Base-by-base conservation (phyloP, 352 stramenopile species). In the Salisapilia sapeloensis region DNA sequence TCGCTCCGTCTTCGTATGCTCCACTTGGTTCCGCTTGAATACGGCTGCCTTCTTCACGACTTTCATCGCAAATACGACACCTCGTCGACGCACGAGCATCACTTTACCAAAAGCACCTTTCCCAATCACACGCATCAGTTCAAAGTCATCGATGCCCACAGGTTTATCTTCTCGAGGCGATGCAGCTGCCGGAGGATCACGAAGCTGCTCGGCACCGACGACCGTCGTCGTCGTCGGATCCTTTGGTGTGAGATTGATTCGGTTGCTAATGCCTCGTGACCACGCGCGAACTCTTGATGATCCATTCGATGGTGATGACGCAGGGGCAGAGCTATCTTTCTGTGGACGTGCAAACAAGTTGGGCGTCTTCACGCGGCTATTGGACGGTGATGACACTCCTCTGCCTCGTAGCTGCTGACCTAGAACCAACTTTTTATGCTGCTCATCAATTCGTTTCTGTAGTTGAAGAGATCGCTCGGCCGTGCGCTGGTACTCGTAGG, bases 71-170 rank as follows among this genome's bases (percentile, higher is more conserved):
- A 6, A 10, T 16, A 12, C 24, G 24, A 11, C 16, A 24, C 14
- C n/a, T 24, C n/a, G 22, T 47, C 24, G 26, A 15, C 65, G 53
- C 5, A 92, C 79, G 18, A 91, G 42, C 61, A 93, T 85, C 9
- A 97, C 92, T 43, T 96, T 96, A 13, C 92, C 92, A 50, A 97
- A 98, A 1, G 87, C 87, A 18, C 94, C 95, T 47, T 96, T 92
- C 4, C 96, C 96, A 10, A 99, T 93, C 2, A 99, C 92, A 16
- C 86, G 92, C 15, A 99, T 60, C 2, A 98, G 51, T 40, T 98
- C 79, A 53, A 98, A 98, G 44, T 99, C 93, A 22, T 95, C 83
- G 12, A 96, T 78, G 2, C 48, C 65, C 28, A 93, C 44, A 2
- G 55, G 52, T 17, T 74, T 64, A 29, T 81, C 60, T 33, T 62